Base-by-base conservation (phyloP, 1,284 basidiomycete genomes). In the Moesziomyces sp. region DNA sequence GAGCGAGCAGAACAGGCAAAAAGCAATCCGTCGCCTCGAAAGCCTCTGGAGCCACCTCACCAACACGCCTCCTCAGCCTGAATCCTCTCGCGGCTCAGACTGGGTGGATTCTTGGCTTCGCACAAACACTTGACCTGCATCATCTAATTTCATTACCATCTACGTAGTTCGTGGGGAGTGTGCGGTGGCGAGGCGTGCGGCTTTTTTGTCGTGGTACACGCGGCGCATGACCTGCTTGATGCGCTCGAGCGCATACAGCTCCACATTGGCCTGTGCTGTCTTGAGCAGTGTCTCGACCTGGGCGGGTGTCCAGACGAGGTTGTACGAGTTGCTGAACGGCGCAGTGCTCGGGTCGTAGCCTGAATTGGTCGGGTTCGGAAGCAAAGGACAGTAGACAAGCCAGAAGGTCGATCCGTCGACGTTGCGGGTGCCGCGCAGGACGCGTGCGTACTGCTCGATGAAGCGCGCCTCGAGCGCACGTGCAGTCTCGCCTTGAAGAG, bases 251-350 rank as follows among this genome's bases (percentile, higher is more conserved):
- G 68, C 77, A 38, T 77, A 71, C 48, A 57, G 14, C n/a, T 76
- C 76, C 43, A 78, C 51, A 47, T 81, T 81, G 19, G 68, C 70
- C 57, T 60, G 52, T 7, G 77, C 49, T 11, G 78, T 79, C 23
- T 45, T 63, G 10, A 78, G 61, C 7, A 82, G 46, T 14, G 70
- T 76, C 19, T 74, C 47, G 23, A 83, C 79, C 60, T 83, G 77
- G 16, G 74, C 68, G 2, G 78, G 73, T 9, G 76, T 80, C 81
- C 81, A 83, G 18, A 83, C 76, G 23, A 83, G 66, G 48, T 83
- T 83, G 52, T 83, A 83, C 47, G 78, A 80, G 30, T 78, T 83
- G 53, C 77, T 80, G 55, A 80, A 80, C 19, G 49, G 16, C 3
- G 76, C 51, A 8, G 66, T 73, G 49, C 72, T 74, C 21, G 81